phyloP scores from a whole-genome alignment of 2,329 filamentous ascomycete species.

The Pseudogymnoascus sp. region DNA sequence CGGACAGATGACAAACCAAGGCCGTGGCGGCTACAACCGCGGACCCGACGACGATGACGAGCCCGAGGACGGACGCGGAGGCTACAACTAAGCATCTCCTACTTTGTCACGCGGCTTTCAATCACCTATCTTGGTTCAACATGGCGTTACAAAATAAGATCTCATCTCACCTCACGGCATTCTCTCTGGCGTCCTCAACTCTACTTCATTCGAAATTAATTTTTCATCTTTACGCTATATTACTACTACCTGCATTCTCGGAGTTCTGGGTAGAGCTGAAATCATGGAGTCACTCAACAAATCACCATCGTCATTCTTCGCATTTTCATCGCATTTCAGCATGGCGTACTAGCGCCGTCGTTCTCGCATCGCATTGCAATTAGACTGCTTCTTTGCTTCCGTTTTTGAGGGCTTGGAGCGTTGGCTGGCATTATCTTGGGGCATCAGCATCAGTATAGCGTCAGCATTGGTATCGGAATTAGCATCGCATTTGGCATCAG shows the following conservation, averaged over 20 bases:
- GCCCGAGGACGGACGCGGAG: conserved; percentile 28
- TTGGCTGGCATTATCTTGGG: background rate
- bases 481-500: background rate
- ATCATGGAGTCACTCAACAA: background rate
- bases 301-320: background rate
- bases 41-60: conserved; percentile 28
- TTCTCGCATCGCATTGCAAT: conserved; percentile 1
- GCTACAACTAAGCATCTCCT: conserved; percentile 23
- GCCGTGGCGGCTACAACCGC: conserved; percentile 19
- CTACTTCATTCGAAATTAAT: background rate
- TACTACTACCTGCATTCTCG: background rate
- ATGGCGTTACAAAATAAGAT: background rate
- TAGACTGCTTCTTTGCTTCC: background rate
- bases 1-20: conserved; percentile 13
- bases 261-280: background rate
- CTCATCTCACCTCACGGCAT: background rate
- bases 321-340: background rate
- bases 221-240: background rate
- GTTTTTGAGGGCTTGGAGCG: background rate
- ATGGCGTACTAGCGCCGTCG: background rate
- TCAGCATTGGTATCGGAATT: background rate
- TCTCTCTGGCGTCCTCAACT: background rate
- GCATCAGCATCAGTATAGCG: conserved; percentile 1
- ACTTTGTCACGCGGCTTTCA: background rate
- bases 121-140: background rate